Conservation (phyloP, 805 yeast genomes). For the Debaryomyces castellii region DNA sequence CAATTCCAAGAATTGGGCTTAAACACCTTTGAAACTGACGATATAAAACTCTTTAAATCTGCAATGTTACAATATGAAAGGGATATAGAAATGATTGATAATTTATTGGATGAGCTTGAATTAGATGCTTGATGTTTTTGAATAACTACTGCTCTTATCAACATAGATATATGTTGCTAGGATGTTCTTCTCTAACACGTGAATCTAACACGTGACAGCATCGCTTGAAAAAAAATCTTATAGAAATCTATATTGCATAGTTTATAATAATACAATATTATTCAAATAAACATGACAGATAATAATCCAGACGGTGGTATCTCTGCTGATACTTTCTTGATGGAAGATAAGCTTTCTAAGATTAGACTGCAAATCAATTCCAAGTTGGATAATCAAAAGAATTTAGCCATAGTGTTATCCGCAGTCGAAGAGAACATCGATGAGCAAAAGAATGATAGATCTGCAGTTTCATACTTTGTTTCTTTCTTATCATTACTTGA, state of each 20-base stretch:
- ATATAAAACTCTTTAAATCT: slow-evolving; percentile 15
- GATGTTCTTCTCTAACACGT: no score
- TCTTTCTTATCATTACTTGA: slow-evolving; percentile 81
- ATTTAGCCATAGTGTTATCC: slow-evolving; percentile 74
- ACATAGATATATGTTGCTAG: background rate
- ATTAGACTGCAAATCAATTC: slow-evolving; percentile 73
- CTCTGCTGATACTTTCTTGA: slow-evolving; percentile 40
- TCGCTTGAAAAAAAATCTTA: slow-evolving; percentile 5
- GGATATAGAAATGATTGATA: slow-evolving; percentile 30
- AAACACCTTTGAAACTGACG: slow-evolving; percentile 9
- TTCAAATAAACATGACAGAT: slow-evolving; percentile 19
- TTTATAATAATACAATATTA: background rate
- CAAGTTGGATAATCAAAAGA: slow-evolving; percentile 85
- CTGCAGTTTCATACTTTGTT: slow-evolving; percentile 81
- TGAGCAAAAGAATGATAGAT: slow-evolving; percentile 58
- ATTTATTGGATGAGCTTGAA: slow-evolving; percentile 22
- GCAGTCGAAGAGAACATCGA: slow-evolving; percentile 89
- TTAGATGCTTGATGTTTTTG: slow-evolving; percentile 27
- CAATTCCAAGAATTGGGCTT: slow-evolving; percentile 10
- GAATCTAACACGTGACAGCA: slow-evolving; percentile 5
- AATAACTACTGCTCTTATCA: no score
- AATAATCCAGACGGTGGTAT: slow-evolving; percentile 41
- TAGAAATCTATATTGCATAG: background rate
- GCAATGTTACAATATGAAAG: slow-evolving; percentile 19
- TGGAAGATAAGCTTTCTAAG: slow-evolving; percentile 63